Evolutionary conservation across 169 alveolate species (phyloP), one percentile per base, ranked within the genome.

Genomic region (Plasmodium malariae): DNA sequence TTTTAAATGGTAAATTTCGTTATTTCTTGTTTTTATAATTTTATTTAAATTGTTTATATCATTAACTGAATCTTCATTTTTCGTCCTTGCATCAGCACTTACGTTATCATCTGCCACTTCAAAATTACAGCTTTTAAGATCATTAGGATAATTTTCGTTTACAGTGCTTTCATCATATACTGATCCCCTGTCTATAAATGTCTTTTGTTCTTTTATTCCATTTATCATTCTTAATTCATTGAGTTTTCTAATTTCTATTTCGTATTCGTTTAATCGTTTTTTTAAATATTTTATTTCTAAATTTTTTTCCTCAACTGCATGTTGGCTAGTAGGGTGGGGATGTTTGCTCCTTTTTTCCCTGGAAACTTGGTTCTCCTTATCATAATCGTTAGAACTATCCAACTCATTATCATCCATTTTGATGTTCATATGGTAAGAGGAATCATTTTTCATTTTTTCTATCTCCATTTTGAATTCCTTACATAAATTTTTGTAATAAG

Each of bases 401-500:
- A 5, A 19, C 14, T 5, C 28, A 37, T 5, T 70, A 70, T 68
- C 2, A 3, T 24, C 78, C 6, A 21, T 19, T 70, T 48, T 17
- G 9, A 9, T 54, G 21, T 48, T 12, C 2, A 14, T 45, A 55
- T 30, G 26, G 1, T 9, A 24, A 14, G 9, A 2, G 11, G 28
- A 36, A 0, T 48, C 48, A 28, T 49, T 80, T 59, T 59, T 34
- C 9, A 54, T 12, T 28, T 59, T 14, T n/a, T 80, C 90, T 12
- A 80, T 14, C 14, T 80, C 90, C 19, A 80, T 19, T 80, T 65
- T 63, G 26, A 80, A 80, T 30, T 80, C 90, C 26, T 80, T 80
- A 32, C 90, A 80, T 14, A 80, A 51, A 48, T 80, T 80, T 70
- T 80, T 80, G 34, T 80, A 80, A 70, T 80, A 80, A 40, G 90